These are phyloP conservation scores for Microcyclosporella mali DNA, from an alignment of 2,329 filamentous ascomycete species.

Conservation along the genomic window DNA sequence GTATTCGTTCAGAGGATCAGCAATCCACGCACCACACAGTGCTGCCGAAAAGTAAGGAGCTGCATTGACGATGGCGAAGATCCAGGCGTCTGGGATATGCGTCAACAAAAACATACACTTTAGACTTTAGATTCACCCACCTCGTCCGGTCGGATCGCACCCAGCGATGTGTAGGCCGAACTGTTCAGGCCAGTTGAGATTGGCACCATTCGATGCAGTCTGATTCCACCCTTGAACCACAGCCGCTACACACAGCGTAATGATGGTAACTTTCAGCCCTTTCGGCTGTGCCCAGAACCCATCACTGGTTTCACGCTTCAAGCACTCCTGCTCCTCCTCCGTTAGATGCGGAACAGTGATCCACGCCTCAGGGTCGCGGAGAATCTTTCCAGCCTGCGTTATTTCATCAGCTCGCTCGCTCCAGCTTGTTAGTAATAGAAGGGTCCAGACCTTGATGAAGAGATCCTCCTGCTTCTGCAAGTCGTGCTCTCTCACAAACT, in stretches of 20 bases:
- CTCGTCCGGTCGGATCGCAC: constrained; percentile 10
- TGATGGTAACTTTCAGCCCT: constrained; percentile 28
- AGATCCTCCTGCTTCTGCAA: constrained; percentile 14
- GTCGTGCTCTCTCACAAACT: constrained; percentile 12
- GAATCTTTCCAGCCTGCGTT: constrained; percentile 19
- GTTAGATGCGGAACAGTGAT: constrained; percentile 20
- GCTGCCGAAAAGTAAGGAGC: constrained; percentile 29
- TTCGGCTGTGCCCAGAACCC: constrained; percentile 29
- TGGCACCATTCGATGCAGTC: constrained; percentile 28
- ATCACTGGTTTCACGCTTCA: constrained; percentile 11
- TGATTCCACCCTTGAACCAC: constrained; percentile 20
- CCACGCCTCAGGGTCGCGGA: constrained; percentile 25
- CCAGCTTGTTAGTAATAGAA: neutral
- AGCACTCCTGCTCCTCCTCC: constrained; percentile 18
- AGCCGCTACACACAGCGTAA: constrained; percentile 30
- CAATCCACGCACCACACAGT: constrained; percentile 28
- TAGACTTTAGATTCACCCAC: constrained; percentile 2
- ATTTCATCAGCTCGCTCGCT: neutral
- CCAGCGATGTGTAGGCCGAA: constrained; percentile 21
- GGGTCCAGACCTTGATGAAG: constrained; percentile 14
- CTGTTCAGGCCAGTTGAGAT: constrained; percentile 29
- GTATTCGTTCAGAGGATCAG: constrained; percentile 30
- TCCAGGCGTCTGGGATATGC: constrained; percentile 14
- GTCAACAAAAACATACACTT: neutral
- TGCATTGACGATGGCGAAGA: constrained; percentile 31